Evolutionary conservation across 768 basidiomycete genomes (phyloP).

Genomic region (Tulasnella sp.): DNA sequence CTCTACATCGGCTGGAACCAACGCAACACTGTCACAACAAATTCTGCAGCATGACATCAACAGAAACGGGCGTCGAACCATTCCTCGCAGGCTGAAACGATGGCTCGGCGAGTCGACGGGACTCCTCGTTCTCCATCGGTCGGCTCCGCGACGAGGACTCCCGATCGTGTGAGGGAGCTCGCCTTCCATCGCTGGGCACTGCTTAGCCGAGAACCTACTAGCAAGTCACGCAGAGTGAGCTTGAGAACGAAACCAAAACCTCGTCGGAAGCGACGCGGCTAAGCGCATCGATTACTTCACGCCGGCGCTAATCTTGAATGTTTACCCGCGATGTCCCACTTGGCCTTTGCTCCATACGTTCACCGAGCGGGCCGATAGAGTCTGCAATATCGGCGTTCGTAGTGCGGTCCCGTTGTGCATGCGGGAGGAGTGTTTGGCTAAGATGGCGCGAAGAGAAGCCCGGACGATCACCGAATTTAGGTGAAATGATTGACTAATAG

Average conservation of each 20-base stretch:
- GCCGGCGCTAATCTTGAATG: not conserved
- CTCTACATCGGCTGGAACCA: too few relatives aligned
- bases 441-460: not conserved
- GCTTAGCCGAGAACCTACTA: not conserved
- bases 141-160: not conserved
- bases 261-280: not conserved
- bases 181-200: not conserved
- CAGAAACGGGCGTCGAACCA: not conserved
- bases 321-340: not conserved
- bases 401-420: not conserved
- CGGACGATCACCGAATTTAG: not conserved
- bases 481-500: not conserved
- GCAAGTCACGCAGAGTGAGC: not conserved
- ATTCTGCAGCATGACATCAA: too few relatives aligned
- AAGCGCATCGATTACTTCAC: not conserved
- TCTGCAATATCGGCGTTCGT: not conserved
- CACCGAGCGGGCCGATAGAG: not conserved
- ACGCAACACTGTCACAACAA: too few relatives aligned
- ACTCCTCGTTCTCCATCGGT: not conserved
- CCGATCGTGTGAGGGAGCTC: not conserved
- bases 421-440: not conserved
- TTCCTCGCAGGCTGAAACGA: not conserved
- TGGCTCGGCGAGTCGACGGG: not conserved
- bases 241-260: not conserved
- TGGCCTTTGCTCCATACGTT: not conserved